phyloP scores from a whole-genome alignment of 257 asterid species.

The Solanum etuberosum region DNA sequence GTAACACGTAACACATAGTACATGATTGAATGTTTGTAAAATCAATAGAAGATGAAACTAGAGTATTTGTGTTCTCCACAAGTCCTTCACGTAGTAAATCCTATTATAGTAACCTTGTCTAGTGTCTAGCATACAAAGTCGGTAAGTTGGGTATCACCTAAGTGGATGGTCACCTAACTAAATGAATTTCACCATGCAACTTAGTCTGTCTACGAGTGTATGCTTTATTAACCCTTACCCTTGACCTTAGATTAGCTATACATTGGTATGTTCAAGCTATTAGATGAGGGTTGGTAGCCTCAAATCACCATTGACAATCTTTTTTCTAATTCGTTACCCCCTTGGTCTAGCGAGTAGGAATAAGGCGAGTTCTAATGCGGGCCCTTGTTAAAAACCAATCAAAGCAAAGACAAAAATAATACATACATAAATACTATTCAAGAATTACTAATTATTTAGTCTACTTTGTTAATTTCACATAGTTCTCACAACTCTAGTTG shows the following conservation, averaged over 20 bases:
- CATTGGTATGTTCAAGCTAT: neutral
- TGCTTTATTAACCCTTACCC: neutral
- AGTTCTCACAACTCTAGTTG: neutral
- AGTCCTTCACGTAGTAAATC: too few relatives aligned
- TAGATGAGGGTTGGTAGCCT: neutral
- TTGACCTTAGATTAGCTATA: neutral
- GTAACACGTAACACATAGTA: too few relatives aligned
- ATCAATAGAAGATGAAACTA: too few relatives aligned
- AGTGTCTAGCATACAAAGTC: too few relatives aligned
- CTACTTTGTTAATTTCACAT: neutral
- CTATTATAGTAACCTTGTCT: too few relatives aligned
- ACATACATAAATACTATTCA: neutral
- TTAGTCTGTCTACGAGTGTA: neutral
- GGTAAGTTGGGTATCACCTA: neutral
- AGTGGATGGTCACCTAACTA: neutral
- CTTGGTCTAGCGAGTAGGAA: neutral
- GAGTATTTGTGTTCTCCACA: too few relatives aligned
- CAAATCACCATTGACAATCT: neutral
- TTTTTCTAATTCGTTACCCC: neutral
- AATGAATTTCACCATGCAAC: neutral
- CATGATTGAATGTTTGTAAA: too few relatives aligned
- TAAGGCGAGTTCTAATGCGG: neutral
- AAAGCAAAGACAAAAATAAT: too few relatives aligned
- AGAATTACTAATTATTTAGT: neutral
- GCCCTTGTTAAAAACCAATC: neutral